Base-by-base conservation (phyloP, 148 eudicot species). In the Pharnaceum exiguum region DNA sequence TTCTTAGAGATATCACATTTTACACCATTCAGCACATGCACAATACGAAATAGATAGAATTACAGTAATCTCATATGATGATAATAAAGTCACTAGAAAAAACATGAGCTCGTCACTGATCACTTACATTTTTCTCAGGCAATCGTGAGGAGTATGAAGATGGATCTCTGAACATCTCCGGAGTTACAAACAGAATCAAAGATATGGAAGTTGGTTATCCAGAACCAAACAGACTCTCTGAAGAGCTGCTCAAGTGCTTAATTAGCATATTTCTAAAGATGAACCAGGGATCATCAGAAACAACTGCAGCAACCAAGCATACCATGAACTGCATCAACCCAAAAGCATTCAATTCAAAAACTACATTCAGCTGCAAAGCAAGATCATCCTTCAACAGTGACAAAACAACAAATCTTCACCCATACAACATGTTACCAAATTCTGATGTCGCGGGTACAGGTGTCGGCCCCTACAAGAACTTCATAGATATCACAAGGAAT, bases 181-280 rank as follows among this genome's bases (percentile, higher is more conserved):
- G 71, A 32, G 60, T n/a, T n/a, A 66, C 29, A 69, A 58, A 64
- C 63, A 28, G 30, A 46, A 40, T 17, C 66, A 60, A 21, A 15
- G 63, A 67, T 49, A 60, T 49, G 8, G 75, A 82, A 65, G 76
- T 50, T 7, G 58, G 63, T 18, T 50, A 27, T 12, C 74, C 69
- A 50, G 75, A 75, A 29, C 88, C 96, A 60, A 91, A 85, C 60
- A 73, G 62, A 73, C 74, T 87, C 40, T 91, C 97, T 1, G 94
- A 82, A 71, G 88, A 91, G 44, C 79, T 91, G 44, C 67, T 91
- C 28, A 72, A 72, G 63, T 85, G 84, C 77, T 69, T 91, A n/a
- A 77, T 80, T 67, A 75, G 74, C 62, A 72, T 83, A 71, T 81
- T 78, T 67, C 61, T 85, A 46, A 78, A 85, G 47, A 61, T 91